These are phyloP conservation scores for Exophiala xenobiotica DNA, from an alignment of 2,329 filamentous ascomycete species.

Conservation along the genomic window DNA sequence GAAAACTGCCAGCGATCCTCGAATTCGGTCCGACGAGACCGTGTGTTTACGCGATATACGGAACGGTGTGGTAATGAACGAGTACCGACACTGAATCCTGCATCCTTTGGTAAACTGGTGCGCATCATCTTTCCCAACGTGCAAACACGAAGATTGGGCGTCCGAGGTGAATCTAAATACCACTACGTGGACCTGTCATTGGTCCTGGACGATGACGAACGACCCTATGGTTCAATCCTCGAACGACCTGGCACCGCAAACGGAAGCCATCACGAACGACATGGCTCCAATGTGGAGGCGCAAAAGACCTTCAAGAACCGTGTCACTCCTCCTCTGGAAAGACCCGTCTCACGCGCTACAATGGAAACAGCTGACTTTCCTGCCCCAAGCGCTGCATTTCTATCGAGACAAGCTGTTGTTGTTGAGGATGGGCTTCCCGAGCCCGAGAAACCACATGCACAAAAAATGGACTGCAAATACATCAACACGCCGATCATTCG, in stretches of 20 bases:
- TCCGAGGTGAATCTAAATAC: conserved; percentile 96
- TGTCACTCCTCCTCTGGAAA: conserved; percentile 21
- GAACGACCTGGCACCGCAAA: conserved; percentile 27
- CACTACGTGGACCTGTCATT: conserved; percentile 68
- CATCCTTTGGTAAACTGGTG: conserved; percentile 96
- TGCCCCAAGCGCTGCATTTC: conserved; percentile 29
- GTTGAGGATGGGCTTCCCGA: conserved; percentile 1
- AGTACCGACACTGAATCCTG: conserved; percentile 92
- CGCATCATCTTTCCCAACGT: conserved; percentile 94
- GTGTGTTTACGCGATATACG: conserved; percentile 94
- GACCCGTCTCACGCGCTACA: conserved; percentile 27
- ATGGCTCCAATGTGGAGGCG: conserved; percentile 20
- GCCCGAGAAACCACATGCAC: not conserved
- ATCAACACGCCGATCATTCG: conserved; percentile 29
- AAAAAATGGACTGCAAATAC: conserved; percentile 29
- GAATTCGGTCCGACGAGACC: conserved; percentile 79
- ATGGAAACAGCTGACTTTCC: conserved; percentile 36
- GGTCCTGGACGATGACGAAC: conserved; percentile 27
- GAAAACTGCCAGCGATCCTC: conserved; percentile 48
- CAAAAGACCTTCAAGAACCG: conserved; percentile 18
- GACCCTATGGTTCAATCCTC: conserved; percentile 12
- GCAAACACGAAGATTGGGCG: conserved; percentile 85
- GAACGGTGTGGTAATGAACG: conserved; percentile 88
- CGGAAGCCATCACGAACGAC: conserved; percentile 19
- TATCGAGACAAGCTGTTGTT: conserved; percentile 9